Evolutionary conservation across 495 filamentous ascomycete species (phyloP), one percentile per base, ranked within the genome.

Genomic region (Penicillium riverlandense): DNA sequence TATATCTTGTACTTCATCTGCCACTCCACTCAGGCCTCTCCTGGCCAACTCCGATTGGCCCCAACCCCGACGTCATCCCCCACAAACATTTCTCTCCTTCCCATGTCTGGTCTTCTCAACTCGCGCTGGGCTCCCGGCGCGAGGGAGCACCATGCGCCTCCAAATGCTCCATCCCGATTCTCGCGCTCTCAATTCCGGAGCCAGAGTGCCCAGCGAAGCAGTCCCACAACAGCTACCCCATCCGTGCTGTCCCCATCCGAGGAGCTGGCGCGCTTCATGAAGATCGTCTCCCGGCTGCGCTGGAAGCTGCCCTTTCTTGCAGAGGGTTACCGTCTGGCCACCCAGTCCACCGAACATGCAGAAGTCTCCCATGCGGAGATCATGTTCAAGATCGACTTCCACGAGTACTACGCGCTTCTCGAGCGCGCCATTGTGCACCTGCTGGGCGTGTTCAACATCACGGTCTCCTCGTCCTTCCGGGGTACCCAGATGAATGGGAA

Each of bases 351-450:
- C 35, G 38, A 37, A 32, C 28, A 38, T 4, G 52, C 43, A 13
- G 52, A 60, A 10, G 39, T 62, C 41, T 41, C 55, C 8, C 65
- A 78, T 15, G 66, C 68, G 0, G 75, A 82, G 50, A 70, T 77
- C 28, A 83, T 83, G 72, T 85, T 85, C 65, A 83, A 84, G 54
- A 62, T 84, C 7, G 82, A 85, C 49, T 85, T 84, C 48, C 77
- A 81, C 62, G 82, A 85, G 47, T 85, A 76, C 63, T 84, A 84
- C 67, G 76, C 78, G 46, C 63, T 83, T 1, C 66, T 84, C 12
- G 82, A 85, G 58, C 75, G 80, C 7, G 77, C 77, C 0, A 66
- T 84, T 4, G 77, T 83, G 1, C 79, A 81, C 39, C 57, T 83
- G 5, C 67, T 83, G 16, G 72, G 63, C 0, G 71, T 84, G 0